Evolutionary conservation across 495 filamentous ascomycete genomes (phyloP).

Genomic region (Thozetella sp.): DNA sequence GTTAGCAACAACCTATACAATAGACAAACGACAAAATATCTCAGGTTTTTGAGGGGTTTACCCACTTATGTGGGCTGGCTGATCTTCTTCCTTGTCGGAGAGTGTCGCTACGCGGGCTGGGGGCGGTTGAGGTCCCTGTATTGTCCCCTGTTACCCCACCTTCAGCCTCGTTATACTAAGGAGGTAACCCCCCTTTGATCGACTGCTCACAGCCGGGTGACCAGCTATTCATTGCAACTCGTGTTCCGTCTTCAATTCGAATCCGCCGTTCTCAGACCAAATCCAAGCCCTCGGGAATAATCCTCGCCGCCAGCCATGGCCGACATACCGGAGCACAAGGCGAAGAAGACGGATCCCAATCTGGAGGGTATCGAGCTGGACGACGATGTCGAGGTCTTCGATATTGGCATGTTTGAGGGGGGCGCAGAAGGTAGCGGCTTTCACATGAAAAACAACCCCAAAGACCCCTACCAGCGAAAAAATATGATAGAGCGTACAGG

Average conservation of each 20-base stretch:
- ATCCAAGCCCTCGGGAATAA: background rate
- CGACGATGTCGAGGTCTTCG: conserved; percentile 3
- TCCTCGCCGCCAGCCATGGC: background rate
- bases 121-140: no score
- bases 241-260: no score
- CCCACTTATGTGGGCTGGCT: no score
- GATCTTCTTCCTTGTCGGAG: no score
- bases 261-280: no score
- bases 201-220: no score
- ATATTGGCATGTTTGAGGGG: conserved; percentile 5
- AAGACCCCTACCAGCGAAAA: background rate
- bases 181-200: no score
- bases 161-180: background rate
- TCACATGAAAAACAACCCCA: conserved; percentile 9
- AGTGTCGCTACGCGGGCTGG: no score
- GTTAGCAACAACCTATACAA: background rate
- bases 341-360: background rate
- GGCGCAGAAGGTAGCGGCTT: conserved; percentile 2
- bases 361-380: background rate
- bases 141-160: background rate
- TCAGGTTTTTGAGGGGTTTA: no score
- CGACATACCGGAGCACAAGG: background rate
- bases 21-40: no score
- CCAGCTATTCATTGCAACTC: no score
- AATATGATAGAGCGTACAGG: conserved; percentile 6